phyloP scores from a whole-genome alignment of 75 land plant species.

The Picea glauca region DNA sequence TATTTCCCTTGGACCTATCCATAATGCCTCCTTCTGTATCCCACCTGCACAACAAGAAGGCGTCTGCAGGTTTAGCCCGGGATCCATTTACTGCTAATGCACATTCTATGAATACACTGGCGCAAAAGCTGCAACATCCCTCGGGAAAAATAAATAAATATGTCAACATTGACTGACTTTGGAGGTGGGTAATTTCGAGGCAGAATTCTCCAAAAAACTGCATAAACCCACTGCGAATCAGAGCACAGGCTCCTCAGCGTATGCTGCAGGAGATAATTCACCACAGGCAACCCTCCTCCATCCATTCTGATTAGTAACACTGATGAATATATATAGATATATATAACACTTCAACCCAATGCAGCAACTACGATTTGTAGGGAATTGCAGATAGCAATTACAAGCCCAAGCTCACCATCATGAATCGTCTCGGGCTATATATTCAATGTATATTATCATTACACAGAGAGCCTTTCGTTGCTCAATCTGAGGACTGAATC shows the following conservation, averaged over 20 bases:
- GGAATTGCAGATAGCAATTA: too few relatives aligned
- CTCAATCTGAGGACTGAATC: too few relatives aligned
- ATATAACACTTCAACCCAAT: neutral
- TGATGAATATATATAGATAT: neutral
- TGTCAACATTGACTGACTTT: constrained; percentile 30
- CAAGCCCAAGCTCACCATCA: too few relatives aligned
- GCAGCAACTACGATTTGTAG: constrained; percentile 3
- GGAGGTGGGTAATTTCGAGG: constrained; percentile 49
- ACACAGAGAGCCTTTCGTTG: neutral
- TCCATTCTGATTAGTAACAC: constrained; percentile 26
- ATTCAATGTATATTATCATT: neutral
- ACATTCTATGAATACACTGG: neutral
- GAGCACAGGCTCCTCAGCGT: constrained; percentile 37
- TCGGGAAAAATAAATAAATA: constrained; percentile 2
- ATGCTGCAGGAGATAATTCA: constrained; percentile 63
- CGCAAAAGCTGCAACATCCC: constrained; percentile 2
- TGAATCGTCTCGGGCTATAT: neutral
- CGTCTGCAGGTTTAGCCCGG: too few relatives aligned
- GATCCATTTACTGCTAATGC: neutral
- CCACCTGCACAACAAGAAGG: constrained; percentile 29
- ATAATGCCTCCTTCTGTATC: constrained; percentile 23
- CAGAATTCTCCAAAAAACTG: constrained; percentile 46
- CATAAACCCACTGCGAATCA: constrained; percentile 43
- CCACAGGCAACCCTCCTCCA: constrained; percentile 43
- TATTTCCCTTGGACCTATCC: constrained; percentile 51